A percentile compares a stretch with the other conserved stretches of the same genome.
Conservation (phyloP, 1,284 basidiomycete genomes). For the Pascua guehoae region DNA sequence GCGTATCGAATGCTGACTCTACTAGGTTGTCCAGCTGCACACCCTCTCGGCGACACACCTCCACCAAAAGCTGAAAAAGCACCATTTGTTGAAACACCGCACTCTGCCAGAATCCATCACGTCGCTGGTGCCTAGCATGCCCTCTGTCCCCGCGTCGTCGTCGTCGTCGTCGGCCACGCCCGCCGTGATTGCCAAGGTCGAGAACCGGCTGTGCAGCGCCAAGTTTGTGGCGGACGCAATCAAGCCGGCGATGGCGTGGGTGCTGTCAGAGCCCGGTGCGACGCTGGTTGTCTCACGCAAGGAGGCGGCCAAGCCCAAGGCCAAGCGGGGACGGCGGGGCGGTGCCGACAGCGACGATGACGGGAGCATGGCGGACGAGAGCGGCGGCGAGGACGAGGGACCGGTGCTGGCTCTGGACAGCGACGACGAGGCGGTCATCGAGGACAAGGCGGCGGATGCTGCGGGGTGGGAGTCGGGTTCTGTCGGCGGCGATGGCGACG, state of each 20-base stretch:
- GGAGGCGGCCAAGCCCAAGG: conserved; percentile 10
- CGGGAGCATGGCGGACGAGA: neutral
- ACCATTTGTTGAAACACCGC: conserved; percentile 52
- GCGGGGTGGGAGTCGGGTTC: conserved; percentile 60
- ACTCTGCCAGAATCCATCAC: conserved; percentile 45
- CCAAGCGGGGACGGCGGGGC: conserved; percentile 9
- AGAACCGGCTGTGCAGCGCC: conserved; percentile 70
- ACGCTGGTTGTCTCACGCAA: conserved; percentile 31
- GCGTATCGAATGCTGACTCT: too few species aligned
- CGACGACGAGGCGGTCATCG: conserved; percentile 18
- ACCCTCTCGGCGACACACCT: conserved; percentile 62
- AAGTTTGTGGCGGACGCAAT: conserved; percentile 67
- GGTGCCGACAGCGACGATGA: conserved; percentile 4
- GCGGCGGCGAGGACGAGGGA: conserved; percentile 10
- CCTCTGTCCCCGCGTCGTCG: conserved; percentile 12
- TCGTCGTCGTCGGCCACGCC: conserved; percentile 47
- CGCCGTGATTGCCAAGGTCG: conserved; percentile 60
- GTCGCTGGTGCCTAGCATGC: conserved; percentile 21
- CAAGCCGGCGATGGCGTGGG: conserved; percentile 54
- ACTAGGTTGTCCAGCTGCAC: conserved; percentile 54
- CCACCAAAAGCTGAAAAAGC: conserved; percentile 68
- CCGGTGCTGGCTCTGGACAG: conserved; percentile 9
- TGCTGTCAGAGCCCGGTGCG: conserved; percentile 40
- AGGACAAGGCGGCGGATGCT: conserved; percentile 49
- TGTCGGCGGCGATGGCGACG: conserved; percentile 21